Conservation (phyloP, 2,329 filamentous ascomycete genomes). For the Trichophyton equinum region DNA sequence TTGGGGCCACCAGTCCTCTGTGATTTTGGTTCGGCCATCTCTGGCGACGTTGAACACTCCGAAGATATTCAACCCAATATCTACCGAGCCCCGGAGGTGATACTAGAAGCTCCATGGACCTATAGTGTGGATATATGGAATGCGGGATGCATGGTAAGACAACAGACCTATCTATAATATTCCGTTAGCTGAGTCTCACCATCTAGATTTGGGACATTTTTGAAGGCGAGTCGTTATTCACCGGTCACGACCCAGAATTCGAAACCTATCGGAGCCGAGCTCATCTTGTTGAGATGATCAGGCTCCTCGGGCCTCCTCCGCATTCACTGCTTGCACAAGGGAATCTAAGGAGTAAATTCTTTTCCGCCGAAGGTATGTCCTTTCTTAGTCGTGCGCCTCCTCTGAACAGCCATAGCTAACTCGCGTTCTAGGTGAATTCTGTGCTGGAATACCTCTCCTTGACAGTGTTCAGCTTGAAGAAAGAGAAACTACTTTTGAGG, state of each 20-base stretch:
- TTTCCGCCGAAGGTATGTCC: conserved; percentile 25
- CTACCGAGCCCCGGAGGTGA: conserved; percentile 35
- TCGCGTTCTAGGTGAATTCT: conserved; percentile 20
- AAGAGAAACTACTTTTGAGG: conserved; percentile 26
- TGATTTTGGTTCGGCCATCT: conserved; percentile 17
- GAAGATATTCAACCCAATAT: conserved; percentile 20
- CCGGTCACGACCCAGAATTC: conserved; percentile 28
- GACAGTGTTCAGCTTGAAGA: conserved; percentile 23
- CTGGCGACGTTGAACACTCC: conserved; percentile 4
- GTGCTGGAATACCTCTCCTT: conserved; percentile 14
- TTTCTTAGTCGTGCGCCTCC: background rate
- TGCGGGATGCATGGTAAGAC: conserved; percentile 27
- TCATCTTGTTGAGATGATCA: conserved; percentile 39
- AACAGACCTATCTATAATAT: background rate
- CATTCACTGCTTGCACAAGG: conserved; percentile 24
- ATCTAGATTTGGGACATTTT: conserved; percentile 39
- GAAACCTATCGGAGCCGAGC: conserved; percentile 33
- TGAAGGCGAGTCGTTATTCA: conserved; percentile 36
- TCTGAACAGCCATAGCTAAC: background rate
- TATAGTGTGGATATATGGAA: conserved; percentile 43
- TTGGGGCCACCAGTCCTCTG: conserved; percentile 19
- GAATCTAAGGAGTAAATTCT: conserved; percentile 27
- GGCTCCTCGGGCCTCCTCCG: conserved; percentile 35
- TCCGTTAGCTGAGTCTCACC: conserved; percentile 7
- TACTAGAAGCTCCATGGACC: conserved; percentile 35